Evolutionary conservation across 305 asterid genomes (phyloP), one percentile per base, ranked within the genome.

Genomic region (Rubia balearica): DNA sequence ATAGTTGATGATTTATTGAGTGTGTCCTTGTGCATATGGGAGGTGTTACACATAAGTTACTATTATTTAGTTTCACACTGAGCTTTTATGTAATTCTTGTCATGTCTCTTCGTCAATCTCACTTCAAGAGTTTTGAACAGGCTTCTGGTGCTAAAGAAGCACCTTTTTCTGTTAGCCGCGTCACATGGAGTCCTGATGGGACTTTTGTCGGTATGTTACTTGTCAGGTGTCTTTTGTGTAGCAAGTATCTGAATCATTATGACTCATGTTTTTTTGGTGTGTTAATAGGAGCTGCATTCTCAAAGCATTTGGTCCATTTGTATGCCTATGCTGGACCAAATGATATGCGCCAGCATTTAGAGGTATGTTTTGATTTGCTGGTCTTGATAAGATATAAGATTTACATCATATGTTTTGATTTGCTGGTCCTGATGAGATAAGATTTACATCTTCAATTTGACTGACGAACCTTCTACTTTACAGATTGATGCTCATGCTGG

Each of bases 111-210:
- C 9, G 11, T 68, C 67, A 46, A 61, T 72, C 81, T 80, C 67
- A 78, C 67, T 16, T 67, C 75, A 21, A 68, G 73, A 56, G 3
- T 74, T 80, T 76, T 82, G 75, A 63, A 81, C 88, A 91, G 98
- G 92, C 94, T 74, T 86, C 96, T 75, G 88, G 80, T 81, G 83
- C 91, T 56, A 91, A 91, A 81, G 96, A 91, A 48, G 88, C 85
- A 72, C 90, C 93, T 30, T 85, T 87, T 79, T 75, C 94, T 38
- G 94, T 89, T 60, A 87, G 59, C 83, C 86, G 88, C 27, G 96
- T 91, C 79, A 83, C 94, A 10, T 91, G 95, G 93, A 89, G 98
- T 76, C 87, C 89, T 8, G 96, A 91, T 83, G 98, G 98, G 61
- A 75, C 84, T 55, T 88, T 83, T 80, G 85, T 83, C 68, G 98